Evolutionary conservation across 805 yeast genomes (phyloP).

Genomic region (Lipomyces starkeyi): DNA sequence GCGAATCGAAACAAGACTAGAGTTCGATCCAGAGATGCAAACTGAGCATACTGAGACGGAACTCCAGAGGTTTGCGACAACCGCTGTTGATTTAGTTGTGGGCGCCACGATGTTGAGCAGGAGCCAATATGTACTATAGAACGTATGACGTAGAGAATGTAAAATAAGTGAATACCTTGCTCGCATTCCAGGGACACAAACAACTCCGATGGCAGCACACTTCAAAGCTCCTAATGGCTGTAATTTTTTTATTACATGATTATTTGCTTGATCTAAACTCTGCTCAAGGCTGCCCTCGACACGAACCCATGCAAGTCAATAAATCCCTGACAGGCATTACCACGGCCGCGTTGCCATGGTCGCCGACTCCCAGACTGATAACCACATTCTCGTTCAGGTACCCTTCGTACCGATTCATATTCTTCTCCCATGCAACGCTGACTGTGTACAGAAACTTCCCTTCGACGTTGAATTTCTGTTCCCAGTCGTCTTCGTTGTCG

Average conservation of each 20-base stretch:
- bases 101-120: slow-evolving; percentile 28
- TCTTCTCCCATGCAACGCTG: slow-evolving; percentile 34
- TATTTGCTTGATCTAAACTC: background rate
- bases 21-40: background rate
- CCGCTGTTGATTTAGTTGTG: slow-evolving; percentile 24
- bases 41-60: slow-evolving; percentile 7
- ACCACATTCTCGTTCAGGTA: slow-evolving; percentile 33
- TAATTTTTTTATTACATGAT: background rate
- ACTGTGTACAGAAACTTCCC: slow-evolving; percentile 37
- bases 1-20: slow-evolving; percentile 21
- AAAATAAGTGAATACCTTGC: background rate
- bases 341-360: slow-evolving; percentile 35
- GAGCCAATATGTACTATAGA: background rate
- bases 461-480: slow-evolving; percentile 33
- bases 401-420: slow-evolving; percentile 35
- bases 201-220: background rate
- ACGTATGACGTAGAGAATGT: background rate
- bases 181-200: background rate
- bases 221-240: background rate
- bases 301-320: slow-evolving; percentile 15
- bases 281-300: background rate
- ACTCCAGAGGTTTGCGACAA: slow-evolving; percentile 18
- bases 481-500: slow-evolving; percentile 37
- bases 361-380: slow-evolving; percentile 34
- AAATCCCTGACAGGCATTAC: slow-evolving; percentile 34